phyloP scores from a whole-genome alignment of 106 monocot species.

The Dendrobium nobile region DNA sequence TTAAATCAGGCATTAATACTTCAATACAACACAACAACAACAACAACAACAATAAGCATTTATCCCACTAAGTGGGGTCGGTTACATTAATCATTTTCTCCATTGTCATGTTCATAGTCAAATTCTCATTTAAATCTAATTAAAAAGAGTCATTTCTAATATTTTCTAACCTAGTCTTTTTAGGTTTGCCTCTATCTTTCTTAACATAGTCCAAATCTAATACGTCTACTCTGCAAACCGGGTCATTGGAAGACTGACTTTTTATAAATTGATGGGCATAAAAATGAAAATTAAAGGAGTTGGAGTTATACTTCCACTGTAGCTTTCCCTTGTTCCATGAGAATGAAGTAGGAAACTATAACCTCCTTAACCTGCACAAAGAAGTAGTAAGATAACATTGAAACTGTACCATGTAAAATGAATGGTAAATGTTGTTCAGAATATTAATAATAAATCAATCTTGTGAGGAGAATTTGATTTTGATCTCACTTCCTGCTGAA shows the following conservation, averaged over 20 bases:
- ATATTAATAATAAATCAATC: not conserved
- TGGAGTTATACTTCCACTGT: conserved; percentile 49
- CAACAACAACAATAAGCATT: not conserved
- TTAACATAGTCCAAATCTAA: too few species aligned
- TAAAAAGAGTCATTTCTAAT: too few species aligned
- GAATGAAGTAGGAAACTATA: conserved; percentile 83
- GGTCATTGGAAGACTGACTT: not conserved
- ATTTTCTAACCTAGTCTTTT: too few species aligned
- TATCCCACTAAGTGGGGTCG: too few species aligned
- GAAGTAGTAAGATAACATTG: not conserved
- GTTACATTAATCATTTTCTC: too few species aligned
- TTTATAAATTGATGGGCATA: not conserved
- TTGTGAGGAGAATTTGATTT: not conserved
- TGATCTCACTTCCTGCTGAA: conserved; percentile 83
- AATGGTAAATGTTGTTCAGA: not conserved
- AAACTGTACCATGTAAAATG: not conserved
- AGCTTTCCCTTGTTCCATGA: conserved; percentile 88
- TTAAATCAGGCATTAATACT: not conserved
- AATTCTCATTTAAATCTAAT: too few species aligned
- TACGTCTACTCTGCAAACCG: too few species aligned
- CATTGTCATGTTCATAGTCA: too few species aligned
- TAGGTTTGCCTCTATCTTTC: too few species aligned
- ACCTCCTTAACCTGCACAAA: conserved; percentile 81
- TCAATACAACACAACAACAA: not conserved
- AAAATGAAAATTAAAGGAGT: not conserved